Evolutionary conservation across 1,284 basidiomycete genomes (phyloP), one percentile per base, ranked within the genome.

Genomic region (Xanthoconium separans): DNA sequence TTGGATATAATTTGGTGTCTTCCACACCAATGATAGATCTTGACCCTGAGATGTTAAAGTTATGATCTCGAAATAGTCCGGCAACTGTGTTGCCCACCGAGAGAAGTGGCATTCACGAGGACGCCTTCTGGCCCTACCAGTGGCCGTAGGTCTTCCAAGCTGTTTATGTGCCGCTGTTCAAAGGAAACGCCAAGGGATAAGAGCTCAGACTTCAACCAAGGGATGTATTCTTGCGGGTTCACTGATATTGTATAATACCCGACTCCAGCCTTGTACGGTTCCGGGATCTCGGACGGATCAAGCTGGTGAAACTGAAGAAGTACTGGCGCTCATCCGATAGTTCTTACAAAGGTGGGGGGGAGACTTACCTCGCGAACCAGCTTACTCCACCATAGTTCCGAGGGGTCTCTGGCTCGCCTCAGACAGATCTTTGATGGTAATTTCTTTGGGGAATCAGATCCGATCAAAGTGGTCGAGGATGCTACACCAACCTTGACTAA

Each of bases 1-100:
- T n/a, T n/a, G n/a, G n/a, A n/a, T n/a, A n/a, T n/a, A n/a, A n/a
- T n/a, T 66, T 67, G 42, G 64, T 61, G 60, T 86, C 82, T 51
- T 83, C 75, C 10, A 89, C 81, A 9, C 84, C 86, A n/a, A 83
- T 71, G 34, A 88, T 73, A 4, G 79, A 79, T 29, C 73, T 71
- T 2, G 84, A 77, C 22, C 84, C 84, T 81, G 45, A 36, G 39
- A 37, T 24, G 11, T 31, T 18, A 39, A n/a, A 37, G 20, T 37
- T 18, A 46, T 51, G 27, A 54, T 18, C 7, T 42, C 2, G 33
- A 36, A 18, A 44, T 47, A 33, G 49, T 37, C 15, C 18, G 3
- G 16, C 13, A 34, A 56, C 18, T 29, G 29, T 36, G 31, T 44
- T 53, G 20, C 70, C 55, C 43, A 78, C 80, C 80, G 15, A 82